Conservation (phyloP, 768 basidiomycete species). For the Mycena haematopus region DNA sequence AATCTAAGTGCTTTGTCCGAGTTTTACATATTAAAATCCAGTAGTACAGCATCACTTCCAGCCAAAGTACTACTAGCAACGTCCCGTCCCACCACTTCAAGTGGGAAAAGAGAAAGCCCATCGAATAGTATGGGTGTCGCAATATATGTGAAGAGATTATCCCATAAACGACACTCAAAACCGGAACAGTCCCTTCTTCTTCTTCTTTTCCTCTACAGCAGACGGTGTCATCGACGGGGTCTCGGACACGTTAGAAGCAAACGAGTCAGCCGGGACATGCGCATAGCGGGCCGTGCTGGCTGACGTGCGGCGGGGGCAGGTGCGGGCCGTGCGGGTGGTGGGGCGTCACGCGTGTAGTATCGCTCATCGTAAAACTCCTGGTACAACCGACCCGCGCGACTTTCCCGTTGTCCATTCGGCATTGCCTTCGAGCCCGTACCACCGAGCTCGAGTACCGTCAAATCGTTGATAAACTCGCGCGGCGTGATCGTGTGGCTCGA, state of each 20-base stretch:
- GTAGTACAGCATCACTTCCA: slow-evolving; percentile 19
- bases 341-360: slow-evolving; percentile 72
- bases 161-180: slow-evolving; percentile 49
- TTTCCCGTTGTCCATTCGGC: slow-evolving; percentile 71
- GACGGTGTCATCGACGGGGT: slow-evolving; percentile 42
- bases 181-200: slow-evolving; percentile 79
- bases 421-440: slow-evolving; percentile 79
- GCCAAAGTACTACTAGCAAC: slow-evolving; percentile 5
- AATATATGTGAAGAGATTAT: not conserved
- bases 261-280: slow-evolving; percentile 33
- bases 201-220: slow-evolving; percentile 66
- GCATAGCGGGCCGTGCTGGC: slow-evolving; percentile 32
- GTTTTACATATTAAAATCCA: slow-evolving; percentile 20
- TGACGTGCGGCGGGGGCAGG: slow-evolving; percentile 36
- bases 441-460: slow-evolving; percentile 86
- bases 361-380: slow-evolving; percentile 85
- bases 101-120: slow-evolving; percentile 2
- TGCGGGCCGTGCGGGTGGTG: slow-evolving; percentile 53
- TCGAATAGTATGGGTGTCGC: slow-evolving; percentile 9
- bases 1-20: slow-evolving; percentile 5
- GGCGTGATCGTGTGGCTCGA: slow-evolving; percentile 91
- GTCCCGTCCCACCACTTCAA: slow-evolving; percentile 15
- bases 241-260: slow-evolving; percentile 35
- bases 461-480: slow-evolving; percentile 82
- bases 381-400: slow-evolving; percentile 54